Conservation (phyloP, 257 asterid genomes). For the Knoxia roxburghii region DNA sequence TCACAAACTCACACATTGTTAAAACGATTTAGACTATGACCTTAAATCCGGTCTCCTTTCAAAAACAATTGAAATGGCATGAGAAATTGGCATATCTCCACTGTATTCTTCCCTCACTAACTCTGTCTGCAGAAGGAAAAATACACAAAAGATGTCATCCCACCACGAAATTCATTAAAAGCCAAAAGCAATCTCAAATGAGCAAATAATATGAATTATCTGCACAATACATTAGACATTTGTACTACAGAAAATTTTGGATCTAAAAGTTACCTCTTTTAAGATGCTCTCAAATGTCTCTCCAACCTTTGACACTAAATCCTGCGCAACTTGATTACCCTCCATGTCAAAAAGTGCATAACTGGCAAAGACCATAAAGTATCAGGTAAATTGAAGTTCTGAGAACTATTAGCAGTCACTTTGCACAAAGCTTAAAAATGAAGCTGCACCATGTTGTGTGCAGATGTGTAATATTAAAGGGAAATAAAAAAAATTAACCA, state of each 20-base stretch:
- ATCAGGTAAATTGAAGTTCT: background rate
- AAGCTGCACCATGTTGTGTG: background rate
- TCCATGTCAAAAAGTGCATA: constrained; percentile 90
- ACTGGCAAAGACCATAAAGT: constrained; percentile 35
- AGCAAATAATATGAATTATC: background rate
- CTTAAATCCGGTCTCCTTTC: constrained; percentile 87
- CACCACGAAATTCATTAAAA: background rate
- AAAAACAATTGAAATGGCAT: constrained; percentile 72
- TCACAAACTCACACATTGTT: background rate
- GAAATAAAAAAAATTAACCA: too few species aligned
- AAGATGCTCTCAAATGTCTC: constrained; percentile 74
- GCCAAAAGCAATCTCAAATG: background rate
- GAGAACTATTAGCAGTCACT: background rate
- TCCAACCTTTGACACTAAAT: constrained; percentile 78
- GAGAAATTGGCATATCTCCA: constrained; percentile 76
- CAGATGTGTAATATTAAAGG: background rate
- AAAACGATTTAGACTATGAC: constrained; percentile 24
- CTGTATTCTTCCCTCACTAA: constrained; percentile 57
- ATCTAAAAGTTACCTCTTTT: constrained; percentile 54
- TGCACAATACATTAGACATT: background rate
- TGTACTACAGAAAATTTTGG: background rate
- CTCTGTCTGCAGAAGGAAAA: constrained; percentile 51
- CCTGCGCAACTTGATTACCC: constrained; percentile 92
- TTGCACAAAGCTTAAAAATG: background rate
- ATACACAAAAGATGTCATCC: background rate